A percentile compares a stretch with the other conserved stretches of the same genome.
These are phyloP conservation scores for Hemerocallis citrina DNA, from an alignment of 106 monocot genomes.

Conservation along the genomic window DNA sequence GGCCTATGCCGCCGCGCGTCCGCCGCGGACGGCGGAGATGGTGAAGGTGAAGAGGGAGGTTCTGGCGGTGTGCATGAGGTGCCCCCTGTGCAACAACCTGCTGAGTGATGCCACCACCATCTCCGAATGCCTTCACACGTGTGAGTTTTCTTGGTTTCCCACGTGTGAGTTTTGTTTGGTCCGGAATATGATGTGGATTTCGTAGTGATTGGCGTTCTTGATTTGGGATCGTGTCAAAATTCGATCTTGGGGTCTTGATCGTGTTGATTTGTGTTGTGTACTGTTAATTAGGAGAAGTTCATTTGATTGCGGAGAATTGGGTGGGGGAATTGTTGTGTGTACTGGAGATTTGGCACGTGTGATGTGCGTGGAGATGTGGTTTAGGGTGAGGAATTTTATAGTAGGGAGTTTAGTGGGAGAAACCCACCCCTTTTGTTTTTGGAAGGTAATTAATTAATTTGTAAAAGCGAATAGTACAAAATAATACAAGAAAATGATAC, in stretches of 20 bases:
- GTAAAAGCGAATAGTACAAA: too few species aligned
- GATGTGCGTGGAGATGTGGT: too few species aligned
- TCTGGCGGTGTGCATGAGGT: constrained; percentile 65
- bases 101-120: constrained; percentile 83
- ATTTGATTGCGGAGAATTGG: not conserved
- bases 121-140: constrained; percentile 83
- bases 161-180: not conserved
- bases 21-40: constrained; percentile 14
- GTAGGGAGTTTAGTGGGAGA: too few species aligned
- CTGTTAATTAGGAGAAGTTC: too few species aligned
- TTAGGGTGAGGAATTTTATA: too few species aligned
- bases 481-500: too few species aligned
- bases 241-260: not conserved
- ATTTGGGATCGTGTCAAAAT: not conserved
- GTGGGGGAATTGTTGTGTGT: not conserved
- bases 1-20: not conserved
- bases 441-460: too few species aligned
- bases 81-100: constrained; percentile 68
- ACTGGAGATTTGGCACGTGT: too few species aligned
- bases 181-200: constrained; percentile 7
- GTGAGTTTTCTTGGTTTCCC: constrained; percentile 28
- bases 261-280: not conserved
- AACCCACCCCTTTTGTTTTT: too few species aligned
- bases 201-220: not conserved
- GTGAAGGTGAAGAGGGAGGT: constrained; percentile 45